These are phyloP conservation scores for Phlyctochytrium planicorne DNA, from an alignment of 192 early-diverging fungal species.

Conservation along the genomic window DNA sequence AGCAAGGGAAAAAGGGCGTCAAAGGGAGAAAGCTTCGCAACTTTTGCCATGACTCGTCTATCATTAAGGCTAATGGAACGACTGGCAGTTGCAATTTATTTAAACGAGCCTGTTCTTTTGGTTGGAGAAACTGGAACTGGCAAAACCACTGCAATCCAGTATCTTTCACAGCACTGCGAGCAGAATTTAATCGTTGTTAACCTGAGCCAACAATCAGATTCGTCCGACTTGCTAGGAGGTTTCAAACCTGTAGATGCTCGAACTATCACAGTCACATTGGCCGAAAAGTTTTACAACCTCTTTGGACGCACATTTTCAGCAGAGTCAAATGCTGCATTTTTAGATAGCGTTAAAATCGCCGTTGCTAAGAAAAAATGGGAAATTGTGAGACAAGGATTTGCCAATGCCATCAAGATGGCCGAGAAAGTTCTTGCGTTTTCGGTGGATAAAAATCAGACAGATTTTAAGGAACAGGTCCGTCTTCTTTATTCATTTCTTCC, in stretches of 20 bases:
- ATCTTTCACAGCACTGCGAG: constrained; percentile 74
- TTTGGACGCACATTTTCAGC: constrained; percentile 87
- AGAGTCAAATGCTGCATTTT: constrained; percentile 81
- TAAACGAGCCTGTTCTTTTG: constrained; percentile 83
- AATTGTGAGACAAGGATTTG: constrained; percentile 72
- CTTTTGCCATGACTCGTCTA: constrained; percentile 88
- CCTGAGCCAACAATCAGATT: constrained; percentile 94
- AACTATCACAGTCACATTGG: constrained; percentile 73
- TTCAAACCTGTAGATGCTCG: constrained; percentile 93
- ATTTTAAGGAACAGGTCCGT: constrained; percentile 20
- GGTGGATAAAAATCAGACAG: constrained; percentile 4
- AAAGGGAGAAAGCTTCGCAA: constrained; percentile 24
- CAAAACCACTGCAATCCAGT: constrained; percentile 95
- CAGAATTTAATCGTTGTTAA: constrained; percentile 87
- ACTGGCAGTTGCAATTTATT: constrained; percentile 75
- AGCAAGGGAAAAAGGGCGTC: background rate
- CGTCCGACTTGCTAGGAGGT: constrained; percentile 91
- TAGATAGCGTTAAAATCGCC: constrained; percentile 74
- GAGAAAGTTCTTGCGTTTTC: constrained; percentile 44
- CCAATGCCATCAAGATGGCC: constrained; percentile 78
- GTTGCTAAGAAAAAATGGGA: constrained; percentile 80
- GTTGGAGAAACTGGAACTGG: constrained; percentile 98
- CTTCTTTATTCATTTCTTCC: too few species aligned
- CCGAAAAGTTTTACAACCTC: constrained; percentile 80
- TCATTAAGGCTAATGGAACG: constrained; percentile 80